Base-by-base conservation (phyloP, 768 basidiomycete genomes). In the Tubosaeta sp. region DNA sequence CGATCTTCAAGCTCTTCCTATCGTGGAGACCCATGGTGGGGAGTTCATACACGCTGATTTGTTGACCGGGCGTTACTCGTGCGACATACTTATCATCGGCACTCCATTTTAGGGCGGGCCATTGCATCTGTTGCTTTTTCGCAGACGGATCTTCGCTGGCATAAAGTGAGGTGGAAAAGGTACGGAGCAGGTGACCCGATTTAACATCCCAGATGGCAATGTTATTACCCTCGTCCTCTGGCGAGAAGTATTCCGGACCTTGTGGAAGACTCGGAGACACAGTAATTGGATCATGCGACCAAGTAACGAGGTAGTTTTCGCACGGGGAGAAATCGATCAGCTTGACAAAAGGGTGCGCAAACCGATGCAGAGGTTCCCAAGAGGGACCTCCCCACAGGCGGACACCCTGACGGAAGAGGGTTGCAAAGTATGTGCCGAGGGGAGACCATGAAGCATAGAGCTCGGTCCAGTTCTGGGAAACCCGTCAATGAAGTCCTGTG, bases 141-240 rank as follows among this genome's bases (percentile, higher is more conserved):
- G 69, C 67, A 1, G 76, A 72, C 32, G 74, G 65, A 22, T 79
- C 74, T 26, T 86, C 88, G 56, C 74, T 79, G 50, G 85, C 85
- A 42, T 73, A 72, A 42, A 71, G 71, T 44, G 83, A 78, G 10
- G 87, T 81, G 34, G 82, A 80, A 73, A 99, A 98, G 2, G 95
- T 97, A 47, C 97, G 88, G 41, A 98, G 80, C 19, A 98, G 83
- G 58, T 87, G 79, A 26, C 92, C 92, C 16, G 94, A 86, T 71
- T 93, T 95, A 75, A 95, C 84, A 63, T 98, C 93, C 97, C 97
- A 99, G n/a, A 99, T 84, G 52, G 95, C 97, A 55, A 98, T 80
- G 60, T 93, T 88, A 73, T 95, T 94, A 31, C 94, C 97, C 72
- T 95, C 94, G 67, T 98, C 97, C 53, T 95, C 94, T 5, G 88